phyloP scores from a whole-genome alignment of 805 yeast genomes.

The Ogataea saltuana region DNA sequence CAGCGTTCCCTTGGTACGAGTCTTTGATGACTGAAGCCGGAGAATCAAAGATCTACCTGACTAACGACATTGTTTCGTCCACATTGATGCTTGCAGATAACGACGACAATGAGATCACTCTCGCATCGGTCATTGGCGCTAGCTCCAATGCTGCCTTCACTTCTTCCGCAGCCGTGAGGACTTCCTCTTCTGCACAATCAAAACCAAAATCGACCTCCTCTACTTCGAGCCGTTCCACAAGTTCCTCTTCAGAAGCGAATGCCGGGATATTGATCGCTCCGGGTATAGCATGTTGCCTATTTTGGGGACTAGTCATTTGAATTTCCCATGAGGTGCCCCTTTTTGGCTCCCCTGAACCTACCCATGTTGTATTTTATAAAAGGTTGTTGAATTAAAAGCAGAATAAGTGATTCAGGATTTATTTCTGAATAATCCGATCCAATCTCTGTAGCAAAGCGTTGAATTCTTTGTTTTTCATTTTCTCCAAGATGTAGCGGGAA shows the following conservation, averaged over 20 bases:
- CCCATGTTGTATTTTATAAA: no score
- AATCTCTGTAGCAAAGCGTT: constrained; percentile 16
- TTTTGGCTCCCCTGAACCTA: background rate
- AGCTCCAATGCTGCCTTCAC: constrained; percentile 1
- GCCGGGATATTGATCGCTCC: constrained; percentile 10
- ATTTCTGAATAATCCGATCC: constrained; percentile 16
- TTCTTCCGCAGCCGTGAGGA: background rate
- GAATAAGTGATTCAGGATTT: background rate
- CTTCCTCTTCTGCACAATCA: background rate
- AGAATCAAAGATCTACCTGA: constrained; percentile 29
- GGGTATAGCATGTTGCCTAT: constrained; percentile 7
- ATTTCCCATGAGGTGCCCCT: background rate
- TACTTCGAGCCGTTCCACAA: no score
- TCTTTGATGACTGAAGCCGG: constrained; percentile 28
- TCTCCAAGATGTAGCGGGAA: constrained; percentile 11
- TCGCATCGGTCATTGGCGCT: constrained; percentile 3
- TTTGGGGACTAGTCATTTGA: constrained; percentile 4
- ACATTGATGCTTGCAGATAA: constrained; percentile 17
- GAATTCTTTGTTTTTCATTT: constrained; percentile 19
- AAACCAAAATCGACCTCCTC: background rate
- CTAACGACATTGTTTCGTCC: constrained; percentile 30
- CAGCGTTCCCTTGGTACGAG: constrained; percentile 38
- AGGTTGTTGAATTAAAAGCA: no score
- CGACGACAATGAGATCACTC: background rate
- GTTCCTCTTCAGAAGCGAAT: constrained; percentile 11